phyloP scores from a whole-genome alignment of 805 yeast species.

The Suhomyces kilbournensis region DNA sequence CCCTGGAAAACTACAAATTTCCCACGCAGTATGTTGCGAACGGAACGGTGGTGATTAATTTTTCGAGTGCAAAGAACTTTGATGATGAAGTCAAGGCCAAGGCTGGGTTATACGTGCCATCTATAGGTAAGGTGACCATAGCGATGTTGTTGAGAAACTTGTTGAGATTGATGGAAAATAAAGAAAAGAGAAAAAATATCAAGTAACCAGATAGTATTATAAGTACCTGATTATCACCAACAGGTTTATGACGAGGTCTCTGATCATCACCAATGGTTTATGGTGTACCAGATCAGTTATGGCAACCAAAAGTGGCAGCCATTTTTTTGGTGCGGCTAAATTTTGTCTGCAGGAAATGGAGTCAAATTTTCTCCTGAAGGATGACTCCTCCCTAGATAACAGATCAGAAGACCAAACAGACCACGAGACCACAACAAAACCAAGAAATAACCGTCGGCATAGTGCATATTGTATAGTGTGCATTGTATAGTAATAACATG shows the following conservation, averaged over 20 bases:
- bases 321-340: not conserved
- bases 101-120: slow-evolving; percentile 92
- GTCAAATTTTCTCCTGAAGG: not conserved
- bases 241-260: no score
- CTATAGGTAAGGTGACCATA: slow-evolving; percentile 94
- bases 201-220: no score
- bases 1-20: slow-evolving; percentile 77
- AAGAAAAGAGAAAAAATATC: slow-evolving; percentile 14
- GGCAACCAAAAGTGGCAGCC: not conserved
- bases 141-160: slow-evolving; percentile 90
- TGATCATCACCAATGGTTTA: no score
- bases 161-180: slow-evolving; percentile 75
- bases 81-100: slow-evolving; percentile 74
- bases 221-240: no score
- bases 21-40: slow-evolving; percentile 76
- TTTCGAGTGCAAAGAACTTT: slow-evolving; percentile 86
- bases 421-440: no score
- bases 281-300: no score
- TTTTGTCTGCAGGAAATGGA: not conserved
- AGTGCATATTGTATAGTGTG: not conserved
- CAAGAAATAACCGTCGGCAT: no score
- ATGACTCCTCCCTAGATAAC: not conserved
- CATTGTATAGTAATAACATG: not conserved
- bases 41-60: slow-evolving; percentile 90
- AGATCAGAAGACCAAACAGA: not conserved